Evolutionary conservation across 345 rosid genomes (phyloP).

Genomic region (Pelargonium nanum): DNA sequence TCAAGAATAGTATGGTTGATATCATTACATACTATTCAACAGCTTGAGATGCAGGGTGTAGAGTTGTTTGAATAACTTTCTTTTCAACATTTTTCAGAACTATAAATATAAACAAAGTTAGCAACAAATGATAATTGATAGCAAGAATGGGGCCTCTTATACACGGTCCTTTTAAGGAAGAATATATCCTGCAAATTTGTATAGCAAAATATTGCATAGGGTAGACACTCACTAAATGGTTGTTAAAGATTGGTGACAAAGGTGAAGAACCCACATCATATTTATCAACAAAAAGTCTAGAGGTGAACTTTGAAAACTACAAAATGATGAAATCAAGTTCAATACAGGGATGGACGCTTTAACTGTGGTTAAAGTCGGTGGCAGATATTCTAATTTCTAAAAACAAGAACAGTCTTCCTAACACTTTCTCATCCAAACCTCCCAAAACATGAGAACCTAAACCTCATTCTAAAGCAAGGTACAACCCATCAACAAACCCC

Average conservation of each 20-base stretch:
- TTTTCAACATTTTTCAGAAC: background rate
- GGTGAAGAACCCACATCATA: background rate
- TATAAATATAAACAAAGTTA: no score
- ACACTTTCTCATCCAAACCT: background rate
- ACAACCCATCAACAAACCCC: background rate
- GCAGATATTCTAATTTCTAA: no score
- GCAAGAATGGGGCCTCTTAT: no score
- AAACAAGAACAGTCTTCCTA: background rate
- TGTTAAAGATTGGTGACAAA: background rate
- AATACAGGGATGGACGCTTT: background rate
- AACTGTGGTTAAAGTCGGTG: background rate
- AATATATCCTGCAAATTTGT: background rate
- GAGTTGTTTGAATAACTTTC: background rate
- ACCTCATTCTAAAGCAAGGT: background rate
- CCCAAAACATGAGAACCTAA: background rate
- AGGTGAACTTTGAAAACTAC: background rate
- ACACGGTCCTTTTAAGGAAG: background rate
- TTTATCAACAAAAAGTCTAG: background rate
- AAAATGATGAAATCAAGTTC: no score
- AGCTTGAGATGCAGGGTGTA: background rate
- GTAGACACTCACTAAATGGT: no score
- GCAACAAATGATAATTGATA: no score
- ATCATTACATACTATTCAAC: no score
- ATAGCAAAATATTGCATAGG: background rate
- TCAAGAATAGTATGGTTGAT: no score